phyloP scores from a whole-genome alignment of 2,329 filamentous ascomycete genomes.

The Nothomitra cinnamomea region DNA sequence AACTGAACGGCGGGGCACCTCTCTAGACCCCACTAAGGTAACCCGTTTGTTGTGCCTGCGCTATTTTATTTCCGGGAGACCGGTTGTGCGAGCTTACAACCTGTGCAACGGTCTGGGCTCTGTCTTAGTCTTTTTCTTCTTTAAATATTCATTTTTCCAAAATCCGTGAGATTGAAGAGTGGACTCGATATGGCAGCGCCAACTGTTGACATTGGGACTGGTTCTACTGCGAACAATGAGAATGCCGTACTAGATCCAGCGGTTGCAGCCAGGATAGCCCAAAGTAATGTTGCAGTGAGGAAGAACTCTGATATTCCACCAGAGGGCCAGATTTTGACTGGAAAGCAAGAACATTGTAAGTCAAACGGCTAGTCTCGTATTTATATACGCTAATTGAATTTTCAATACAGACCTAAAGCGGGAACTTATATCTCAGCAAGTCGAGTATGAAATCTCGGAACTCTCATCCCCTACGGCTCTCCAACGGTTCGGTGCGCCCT shows the following conservation, averaged over 20 bases:
- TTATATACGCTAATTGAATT: constrained; percentile 2
- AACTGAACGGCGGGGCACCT: no score
- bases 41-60: no score
- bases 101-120: no score
- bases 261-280: not conserved
- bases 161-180: not conserved
- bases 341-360: constrained; percentile 95
- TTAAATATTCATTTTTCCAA: no score
- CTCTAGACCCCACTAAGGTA: no score
- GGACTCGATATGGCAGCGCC: not conserved
- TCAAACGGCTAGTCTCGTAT: not conserved
- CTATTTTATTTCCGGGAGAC: no score
- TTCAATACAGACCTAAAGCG: constrained; percentile 64
- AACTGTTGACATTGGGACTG: no score
- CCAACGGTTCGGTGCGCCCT: constrained; percentile 87
- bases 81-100: no score
- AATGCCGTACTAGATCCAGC: not conserved
- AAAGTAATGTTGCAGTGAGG: not conserved
- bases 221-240: not conserved
- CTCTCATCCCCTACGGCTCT: constrained; percentile 89
- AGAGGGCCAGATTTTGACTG: constrained; percentile 54
- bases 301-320: constrained; percentile 20
- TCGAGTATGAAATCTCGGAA: constrained; percentile 76
- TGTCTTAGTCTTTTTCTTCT: no score
- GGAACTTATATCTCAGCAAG: constrained; percentile 81